phyloP scores from a whole-genome alignment of 192 early-diverging fungal species.

The Linnemannia zychae region DNA sequence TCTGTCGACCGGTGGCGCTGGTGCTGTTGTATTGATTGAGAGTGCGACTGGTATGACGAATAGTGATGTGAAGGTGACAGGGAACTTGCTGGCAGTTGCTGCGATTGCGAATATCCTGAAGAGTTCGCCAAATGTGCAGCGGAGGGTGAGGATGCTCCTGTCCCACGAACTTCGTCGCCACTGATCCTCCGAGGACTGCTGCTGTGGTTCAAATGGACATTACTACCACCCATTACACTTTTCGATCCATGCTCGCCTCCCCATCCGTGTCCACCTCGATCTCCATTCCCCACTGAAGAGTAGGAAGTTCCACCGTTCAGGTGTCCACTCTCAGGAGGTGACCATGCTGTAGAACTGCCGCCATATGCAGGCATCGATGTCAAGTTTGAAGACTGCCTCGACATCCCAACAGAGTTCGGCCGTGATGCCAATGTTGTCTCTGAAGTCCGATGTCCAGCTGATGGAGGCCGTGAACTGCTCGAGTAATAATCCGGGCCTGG shows the following conservation, averaged over 20 bases:
- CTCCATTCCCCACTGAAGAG: not conserved
- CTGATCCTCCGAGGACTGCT: conserved; percentile 30
- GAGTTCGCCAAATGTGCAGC: not conserved
- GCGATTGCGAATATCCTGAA: not conserved
- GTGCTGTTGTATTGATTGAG: conserved; percentile 15
- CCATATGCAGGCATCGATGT: conserved; percentile 8
- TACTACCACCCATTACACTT: not conserved
- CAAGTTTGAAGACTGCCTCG: conserved; percentile 4
- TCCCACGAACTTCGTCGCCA: conserved; percentile 9
- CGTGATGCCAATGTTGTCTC: not conserved
- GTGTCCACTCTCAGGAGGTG: not conserved
- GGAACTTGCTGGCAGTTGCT: not conserved
- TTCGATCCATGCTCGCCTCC: conserved; percentile 2
- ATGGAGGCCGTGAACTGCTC: conserved; percentile 15
- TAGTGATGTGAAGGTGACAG: conserved; percentile 6
- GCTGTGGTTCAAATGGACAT: conserved; percentile 9
- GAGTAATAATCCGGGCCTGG: conserved; percentile 29
- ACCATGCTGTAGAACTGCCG: conserved; percentile 16
- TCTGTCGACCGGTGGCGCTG: conserved; percentile 33
- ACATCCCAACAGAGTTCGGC: not conserved
- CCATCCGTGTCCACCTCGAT: conserved; percentile 17
- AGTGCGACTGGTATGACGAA: not conserved
- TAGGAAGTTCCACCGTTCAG: conserved; percentile 7
- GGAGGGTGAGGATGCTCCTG: not conserved
- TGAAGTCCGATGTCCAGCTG: conserved; percentile 7